phyloP scores from a whole-genome alignment of 331 rosid genomes.

The Rhamnella rubrinervis region DNA sequence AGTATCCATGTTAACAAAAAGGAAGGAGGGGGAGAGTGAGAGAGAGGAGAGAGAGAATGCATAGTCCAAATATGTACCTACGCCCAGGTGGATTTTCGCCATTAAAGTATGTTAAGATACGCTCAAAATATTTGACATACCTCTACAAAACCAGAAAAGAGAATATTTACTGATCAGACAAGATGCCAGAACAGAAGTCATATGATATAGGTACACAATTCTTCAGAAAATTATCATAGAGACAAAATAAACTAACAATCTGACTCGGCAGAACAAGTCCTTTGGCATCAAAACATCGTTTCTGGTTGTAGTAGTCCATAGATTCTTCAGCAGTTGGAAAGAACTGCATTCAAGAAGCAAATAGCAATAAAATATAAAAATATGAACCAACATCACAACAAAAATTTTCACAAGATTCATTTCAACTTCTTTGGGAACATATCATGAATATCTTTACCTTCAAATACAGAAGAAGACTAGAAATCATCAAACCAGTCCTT shows the following conservation, averaged over 20 bases:
- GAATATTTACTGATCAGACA: slow-evolving; percentile 12
- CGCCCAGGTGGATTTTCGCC: slow-evolving; percentile 91
- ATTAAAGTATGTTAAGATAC: slow-evolving; percentile 79
- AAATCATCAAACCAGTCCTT: slow-evolving; percentile 96
- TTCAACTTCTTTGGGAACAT: slow-evolving; percentile 21
- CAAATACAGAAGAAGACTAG: slow-evolving; percentile 87
- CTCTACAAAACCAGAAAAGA: slow-evolving; percentile 49
- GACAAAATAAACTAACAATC: slow-evolving; percentile 68
- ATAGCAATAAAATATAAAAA: slow-evolving; percentile 14
- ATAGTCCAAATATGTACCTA: slow-evolving; percentile 52
- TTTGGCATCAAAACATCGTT: slow-evolving; percentile 92
- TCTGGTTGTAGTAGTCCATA: slow-evolving; percentile 93
- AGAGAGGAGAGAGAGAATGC: slow-evolving; percentile 1
- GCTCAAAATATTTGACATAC: slow-evolving; percentile 94
- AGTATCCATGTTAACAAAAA: not conserved
- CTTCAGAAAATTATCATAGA: slow-evolving; percentile 8
- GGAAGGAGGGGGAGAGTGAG: not conserved
- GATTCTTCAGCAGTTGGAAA: slow-evolving; percentile 99
- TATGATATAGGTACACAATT: slow-evolving; percentile 21
- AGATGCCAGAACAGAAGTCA: slow-evolving; percentile 6
- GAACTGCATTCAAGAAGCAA: slow-evolving; percentile 56
- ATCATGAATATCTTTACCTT: slow-evolving; percentile 47
- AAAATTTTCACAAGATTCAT: slow-evolving; percentile 13
- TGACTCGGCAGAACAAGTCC: slow-evolving; percentile 97
- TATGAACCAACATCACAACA: slow-evolving; percentile 2